Evolutionary conservation across 371 early-diverging fungal genomes (phyloP).

Genomic region (Lichtheimia hyalospora): DNA sequence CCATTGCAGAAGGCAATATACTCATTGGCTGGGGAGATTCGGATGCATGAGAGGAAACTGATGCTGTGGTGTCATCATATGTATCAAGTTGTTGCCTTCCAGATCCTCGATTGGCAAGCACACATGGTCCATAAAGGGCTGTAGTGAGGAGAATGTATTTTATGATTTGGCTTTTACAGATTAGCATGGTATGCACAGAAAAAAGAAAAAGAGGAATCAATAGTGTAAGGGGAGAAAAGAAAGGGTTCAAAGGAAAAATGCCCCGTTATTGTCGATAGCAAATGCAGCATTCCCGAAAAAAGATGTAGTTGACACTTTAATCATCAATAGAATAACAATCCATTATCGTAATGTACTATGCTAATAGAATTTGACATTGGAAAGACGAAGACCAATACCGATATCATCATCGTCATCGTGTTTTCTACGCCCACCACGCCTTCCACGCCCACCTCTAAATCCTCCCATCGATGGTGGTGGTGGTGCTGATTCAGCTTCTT

Average conservation of each 20-base stretch:
- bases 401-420: constrained; percentile 14
- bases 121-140: not conserved
- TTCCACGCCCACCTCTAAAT: constrained; percentile 27
- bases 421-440: constrained; percentile 6
- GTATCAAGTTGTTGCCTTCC: constrained; percentile 1
- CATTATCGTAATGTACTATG: not conserved
- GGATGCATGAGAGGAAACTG: too few relatives aligned
- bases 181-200: not conserved
- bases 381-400: constrained; percentile 20
- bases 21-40: too few relatives aligned
- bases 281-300: not conserved
- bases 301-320: constrained; percentile 1
- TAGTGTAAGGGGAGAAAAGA: not conserved
- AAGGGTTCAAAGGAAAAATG: not conserved
- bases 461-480: constrained; percentile 9
- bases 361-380: constrained; percentile 3
- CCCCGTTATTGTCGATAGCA: not conserved
- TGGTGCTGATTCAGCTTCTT: constrained; percentile 10
- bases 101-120: constrained; percentile 2
- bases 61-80: not conserved
- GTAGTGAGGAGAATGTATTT: too few relatives aligned
- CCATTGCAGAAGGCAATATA: too few relatives aligned
- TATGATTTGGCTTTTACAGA: too few relatives aligned
- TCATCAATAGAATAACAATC: not conserved
- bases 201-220: not conserved